These are phyloP conservation scores for Cucurbita argyrosperma DNA, from an alignment of 306 rosid species.

Conservation along the genomic window DNA sequence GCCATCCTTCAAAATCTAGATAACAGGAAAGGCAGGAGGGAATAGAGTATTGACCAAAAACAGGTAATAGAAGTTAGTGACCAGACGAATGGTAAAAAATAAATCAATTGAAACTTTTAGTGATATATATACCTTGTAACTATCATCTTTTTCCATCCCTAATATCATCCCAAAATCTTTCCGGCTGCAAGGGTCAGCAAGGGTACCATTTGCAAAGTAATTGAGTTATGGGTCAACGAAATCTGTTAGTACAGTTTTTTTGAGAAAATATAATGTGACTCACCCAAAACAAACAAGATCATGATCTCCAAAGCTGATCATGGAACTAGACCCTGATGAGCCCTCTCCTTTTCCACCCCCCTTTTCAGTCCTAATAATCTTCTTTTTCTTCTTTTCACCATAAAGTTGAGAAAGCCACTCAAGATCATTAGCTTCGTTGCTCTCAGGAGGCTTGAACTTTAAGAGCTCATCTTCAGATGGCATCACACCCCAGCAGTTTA, in stretches of 20 bases:
- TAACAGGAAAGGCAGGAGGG: background rate
- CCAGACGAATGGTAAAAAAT: background rate
- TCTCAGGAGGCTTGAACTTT: constrained; percentile 62
- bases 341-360: constrained; percentile 68
- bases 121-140: constrained; percentile 51
- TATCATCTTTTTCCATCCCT: constrained; percentile 69
- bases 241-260: background rate
- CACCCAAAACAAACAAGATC: constrained; percentile 88
- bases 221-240: background rate
- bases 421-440: constrained; percentile 40
- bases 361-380: constrained; percentile 24
- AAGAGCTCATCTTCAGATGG: constrained; percentile 71
- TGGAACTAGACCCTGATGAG: constrained; percentile 33
- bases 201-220: background rate
- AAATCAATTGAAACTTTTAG: background rate
- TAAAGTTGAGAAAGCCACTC: constrained; percentile 90
- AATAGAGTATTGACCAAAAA: background rate
- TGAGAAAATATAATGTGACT: constrained; percentile 20
- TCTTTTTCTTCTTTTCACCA: constrained; percentile 52
- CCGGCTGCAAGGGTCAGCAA: constrained; percentile 40
- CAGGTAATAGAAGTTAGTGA: background rate
- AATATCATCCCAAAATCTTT: constrained; percentile 79
- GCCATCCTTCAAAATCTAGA: constrained; percentile 69
- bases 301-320: constrained; percentile 37
- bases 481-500: constrained; percentile 66